Base-by-base conservation (phyloP, 2,329 filamentous ascomycete species). In the Hymenoscyphus salicellus region DNA sequence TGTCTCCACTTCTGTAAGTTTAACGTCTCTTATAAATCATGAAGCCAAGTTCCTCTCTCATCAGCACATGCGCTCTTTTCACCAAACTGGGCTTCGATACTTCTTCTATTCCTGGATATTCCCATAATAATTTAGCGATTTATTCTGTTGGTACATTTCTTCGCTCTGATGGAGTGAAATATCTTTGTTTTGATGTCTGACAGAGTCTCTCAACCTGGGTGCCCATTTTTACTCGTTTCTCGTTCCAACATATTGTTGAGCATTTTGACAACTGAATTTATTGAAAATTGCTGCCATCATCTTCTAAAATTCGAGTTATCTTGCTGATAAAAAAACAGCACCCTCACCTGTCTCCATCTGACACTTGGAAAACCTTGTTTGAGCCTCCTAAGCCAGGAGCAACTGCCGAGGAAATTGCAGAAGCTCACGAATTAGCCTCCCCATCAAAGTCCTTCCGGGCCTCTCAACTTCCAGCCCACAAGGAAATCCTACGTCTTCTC, bases 401-500 rank as follows among this genome's bases (percentile, higher is more conserved):
- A 82, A 84, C 66, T 80, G 85, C 64, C 74, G 82, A 64, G 76
- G 68, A 71, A 61, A 63, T 77, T n/a, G 73, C 73, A 8, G 74
- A 71, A 38, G 77, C 75, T 4, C 70, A 70, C 38, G 72, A 73
- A 36, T 64, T 67, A 43, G 67, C 71, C 46, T 68, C 65, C 17
- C 72, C 72, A 67, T 66, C 80, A 78, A 70, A 79, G 76, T 78
- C 85, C 82, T 99, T 97, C 78, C 89, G 82, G 2, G 88, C 93
- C 0, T 96, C 92, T 20, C 87, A 87, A 71, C 79, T 80, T 5
- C 86, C 87, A 0, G 87, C 93, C 0, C 89, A 96, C 77, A 85
- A 90, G 76, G 93, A 97, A 78, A 98, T 99, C 60, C 84, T 99
- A n/a, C 87, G 90, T 30, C 82, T 97, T 58, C 84, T 99, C 23